phyloP scores from a whole-genome alignment of 371 early-diverging fungal genomes.

The Mortierella sp. region DNA sequence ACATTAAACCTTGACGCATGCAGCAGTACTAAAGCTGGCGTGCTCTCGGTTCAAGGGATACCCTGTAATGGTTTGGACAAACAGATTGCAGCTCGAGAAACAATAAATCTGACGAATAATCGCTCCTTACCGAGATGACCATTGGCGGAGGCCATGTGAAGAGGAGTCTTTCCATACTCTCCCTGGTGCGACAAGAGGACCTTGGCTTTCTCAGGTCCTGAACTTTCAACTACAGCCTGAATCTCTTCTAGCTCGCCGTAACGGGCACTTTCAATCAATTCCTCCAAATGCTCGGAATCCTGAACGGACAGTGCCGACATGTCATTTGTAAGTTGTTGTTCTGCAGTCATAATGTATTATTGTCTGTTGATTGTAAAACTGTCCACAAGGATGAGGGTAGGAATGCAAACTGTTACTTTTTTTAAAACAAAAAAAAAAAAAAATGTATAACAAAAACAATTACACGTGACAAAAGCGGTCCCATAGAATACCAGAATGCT shows the following conservation, averaged over 20 bases:
- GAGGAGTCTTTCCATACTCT: slow-evolving; percentile 77
- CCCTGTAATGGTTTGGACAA: background rate
- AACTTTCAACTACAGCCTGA: slow-evolving; percentile 60
- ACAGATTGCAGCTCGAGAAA: background rate
- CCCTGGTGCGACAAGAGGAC: slow-evolving; percentile 55
- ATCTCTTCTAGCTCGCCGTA: slow-evolving; percentile 85
- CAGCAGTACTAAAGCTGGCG: background rate
- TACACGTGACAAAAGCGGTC: background rate
- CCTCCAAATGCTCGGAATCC: slow-evolving; percentile 62
- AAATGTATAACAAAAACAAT: background rate
- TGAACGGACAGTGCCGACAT: slow-evolving; percentile 42
- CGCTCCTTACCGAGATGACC: slow-evolving; percentile 74
- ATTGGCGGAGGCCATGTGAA: slow-evolving; percentile 91
- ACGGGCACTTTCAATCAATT: slow-evolving; percentile 79
- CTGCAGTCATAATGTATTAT: slow-evolving; percentile 19
- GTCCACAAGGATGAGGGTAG: background rate
- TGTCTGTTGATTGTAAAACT: background rate
- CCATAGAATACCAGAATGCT: background rate
- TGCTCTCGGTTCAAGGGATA: background rate
- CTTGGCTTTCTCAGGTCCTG: slow-evolving; percentile 49
- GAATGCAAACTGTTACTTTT: background rate
- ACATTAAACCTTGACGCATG: no score
- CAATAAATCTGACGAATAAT: background rate
- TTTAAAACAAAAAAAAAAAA: background rate
- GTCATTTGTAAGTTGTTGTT: slow-evolving; percentile 28